Conservation (phyloP, 176 grass and related monocot species). For the Cenchrus americanus region DNA sequence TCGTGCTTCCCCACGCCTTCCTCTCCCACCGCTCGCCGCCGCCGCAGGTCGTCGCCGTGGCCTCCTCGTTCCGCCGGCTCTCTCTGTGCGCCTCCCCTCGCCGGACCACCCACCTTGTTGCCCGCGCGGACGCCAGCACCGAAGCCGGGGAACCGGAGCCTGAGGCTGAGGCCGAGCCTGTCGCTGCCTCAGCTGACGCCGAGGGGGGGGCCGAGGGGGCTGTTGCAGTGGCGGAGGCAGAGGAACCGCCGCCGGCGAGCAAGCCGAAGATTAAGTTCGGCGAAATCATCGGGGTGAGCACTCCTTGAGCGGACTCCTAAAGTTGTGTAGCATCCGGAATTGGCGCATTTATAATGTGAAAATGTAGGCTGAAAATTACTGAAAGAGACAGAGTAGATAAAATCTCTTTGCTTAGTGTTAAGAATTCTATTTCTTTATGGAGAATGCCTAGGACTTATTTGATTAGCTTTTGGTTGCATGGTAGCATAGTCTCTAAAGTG, state of each 20-base stretch:
- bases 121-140: constrained; percentile 46
- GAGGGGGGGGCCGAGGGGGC: constrained; percentile 45
- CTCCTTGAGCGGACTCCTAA: not conserved
- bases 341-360: not conserved
- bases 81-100: constrained; percentile 51
- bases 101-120: constrained; percentile 45
- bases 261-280: constrained; percentile 75
- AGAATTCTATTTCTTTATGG: not conserved
- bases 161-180: constrained; percentile 26
- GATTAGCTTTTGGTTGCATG: constrained; percentile 1
- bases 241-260: constrained; percentile 47
- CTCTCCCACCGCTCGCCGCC: constrained; percentile 42
- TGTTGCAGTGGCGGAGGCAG: constrained; percentile 45
- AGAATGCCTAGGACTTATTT: not conserved
- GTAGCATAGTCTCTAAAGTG: not conserved
- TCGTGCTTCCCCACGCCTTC: constrained; percentile 40
- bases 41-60: constrained; percentile 42
- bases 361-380: not conserved
- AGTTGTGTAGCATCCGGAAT: not conserved
- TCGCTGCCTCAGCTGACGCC: constrained; percentile 45
- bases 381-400: not conserved
- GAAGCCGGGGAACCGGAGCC: constrained; percentile 33
- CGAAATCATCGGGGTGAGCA: constrained; percentile 90
- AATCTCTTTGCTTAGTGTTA: constrained; percentile 10
- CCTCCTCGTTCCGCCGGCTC: constrained; percentile 53